Base-by-base conservation (phyloP, 2,329 filamentous ascomycete species). In the Colletotrichum graminicola region DNA sequence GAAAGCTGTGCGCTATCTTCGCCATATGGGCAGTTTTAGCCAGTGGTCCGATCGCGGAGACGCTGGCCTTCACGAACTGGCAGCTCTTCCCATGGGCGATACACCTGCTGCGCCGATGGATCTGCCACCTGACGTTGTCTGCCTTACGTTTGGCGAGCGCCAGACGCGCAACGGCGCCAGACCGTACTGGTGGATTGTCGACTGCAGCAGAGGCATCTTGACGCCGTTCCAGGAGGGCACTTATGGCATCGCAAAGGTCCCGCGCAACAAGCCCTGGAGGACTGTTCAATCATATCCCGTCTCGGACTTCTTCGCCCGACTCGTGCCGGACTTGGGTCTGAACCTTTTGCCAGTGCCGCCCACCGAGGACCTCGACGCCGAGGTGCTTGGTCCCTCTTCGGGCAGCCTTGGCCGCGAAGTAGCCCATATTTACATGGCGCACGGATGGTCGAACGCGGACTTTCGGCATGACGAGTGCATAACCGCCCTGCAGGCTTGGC, bases 231-330 rank as follows among this genome's bases (percentile, higher is more conserved):
- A 60, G 39, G 59, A 68, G 26, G 34, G 45, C 23, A 5, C 16
- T 18, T 72, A 72, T 32, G 23, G 29, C 32, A 59, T 72, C 26
- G 65, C 39, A 14, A 54, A 36, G 23, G 69, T 72, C 21, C 69
- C 69, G n/a, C 65, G 69, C 3, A 72, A 72, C 60, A 72, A 72
- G 59, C 69, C 68, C 36, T 72, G 69, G 69, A 45, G 69, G 18
- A 55, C 47, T 1, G 39, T 34, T 3, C 69, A 63, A 52, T 72
- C 69, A 1, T 69, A 60, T 45, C 41, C 69, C 5, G 65, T 49
- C 8, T 23, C 10, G 2, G 66, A 69, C 12, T 72, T 60, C 26
- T 72, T 72, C 69, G 52, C 52, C 16, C 39, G 59, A 18, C 65
- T 72, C 12, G 23, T 68, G 14, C 11, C 59, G 0, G 66, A 62